Evolutionary conservation across 2,329 filamentous ascomycete genomes (phyloP), one percentile per base, ranked within the genome.

Genomic region (Neonectria neomacrospora): DNA sequence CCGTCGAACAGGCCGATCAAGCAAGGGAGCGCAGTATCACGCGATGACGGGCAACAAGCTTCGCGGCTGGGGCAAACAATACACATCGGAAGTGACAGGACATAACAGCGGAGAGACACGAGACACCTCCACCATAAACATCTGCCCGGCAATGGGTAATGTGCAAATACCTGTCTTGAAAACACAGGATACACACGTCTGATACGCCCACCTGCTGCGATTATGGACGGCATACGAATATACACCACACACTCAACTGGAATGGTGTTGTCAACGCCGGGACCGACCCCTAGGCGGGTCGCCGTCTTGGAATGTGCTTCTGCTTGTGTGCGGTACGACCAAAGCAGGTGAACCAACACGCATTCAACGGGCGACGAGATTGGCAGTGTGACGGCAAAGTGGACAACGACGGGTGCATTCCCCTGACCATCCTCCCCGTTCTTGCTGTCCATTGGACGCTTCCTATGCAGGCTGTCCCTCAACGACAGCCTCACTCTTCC

Each of bases 401-500:
- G 63, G 63, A 66, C 50, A 53, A 60, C 59, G 67, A 67, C 61
- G 66, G 66, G 63, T 66, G 69, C 61, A 68, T 70, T 68, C 59
- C 67, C 54, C 61, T 44, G 51, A 16, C 18, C 52, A 34, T 48
- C 23, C 39, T 53, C 44, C 50, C 30, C 32, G 28, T 63, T 47
- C 65, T 30, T 20, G 14, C 22, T 23, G 54, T 10, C 50, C 28
- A 73, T 73, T 73, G 71, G 71, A 66, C 69, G 63, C 64, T 63
- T 63, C 50, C 50, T 54, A 32, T 66, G 61, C 61, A 68, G 65
- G 59, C 64, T 37, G 58, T 68, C 67, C 66, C 63, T 58, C 56
- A 61, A 41, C 61, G 71, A 69, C 67, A 73, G 71, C 71, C 71
- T 73, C 71, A 73, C 47, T 50, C 47, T 50, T 18, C 26, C 18